phyloP scores from a whole-genome alignment of 768 basidiomycete genomes.

The Naganishia kalamii region DNA sequence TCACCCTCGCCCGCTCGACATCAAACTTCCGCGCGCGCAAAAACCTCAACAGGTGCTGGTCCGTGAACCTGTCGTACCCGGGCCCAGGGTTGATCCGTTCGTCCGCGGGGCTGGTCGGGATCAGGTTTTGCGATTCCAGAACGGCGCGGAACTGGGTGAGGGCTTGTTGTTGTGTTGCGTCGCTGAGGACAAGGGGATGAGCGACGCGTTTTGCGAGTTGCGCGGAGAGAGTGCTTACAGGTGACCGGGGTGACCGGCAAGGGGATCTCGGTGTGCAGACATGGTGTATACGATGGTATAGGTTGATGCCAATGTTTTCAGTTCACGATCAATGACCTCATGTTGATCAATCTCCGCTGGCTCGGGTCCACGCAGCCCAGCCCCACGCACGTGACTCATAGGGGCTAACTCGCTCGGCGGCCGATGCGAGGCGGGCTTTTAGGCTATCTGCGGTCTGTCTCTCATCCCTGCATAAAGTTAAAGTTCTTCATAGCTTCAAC shows the following conservation, averaged over 20 bases:
- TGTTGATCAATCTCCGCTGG: not conserved
- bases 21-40: constrained; percentile 91
- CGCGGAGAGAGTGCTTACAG: constrained; percentile 47
- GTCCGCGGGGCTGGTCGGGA: constrained; percentile 30
- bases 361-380: not conserved
- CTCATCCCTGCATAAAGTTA: no score
- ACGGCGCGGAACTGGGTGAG: constrained; percentile 59
- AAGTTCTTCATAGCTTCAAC: no score
- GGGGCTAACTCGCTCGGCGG: not conserved
- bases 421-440: no score
- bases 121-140: constrained; percentile 21
- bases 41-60: constrained; percentile 56
- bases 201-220: not conserved
- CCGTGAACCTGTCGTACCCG: constrained; percentile 45
- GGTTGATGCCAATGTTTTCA: not conserved
- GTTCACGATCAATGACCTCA: not conserved
- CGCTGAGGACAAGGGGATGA: constrained; percentile 22
- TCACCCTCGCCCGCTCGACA: constrained; percentile 67
- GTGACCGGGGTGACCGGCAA: constrained; percentile 73
- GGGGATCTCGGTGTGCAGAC: constrained; percentile 49
- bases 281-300: constrained; percentile 1
- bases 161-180: constrained; percentile 54
- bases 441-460: no score
- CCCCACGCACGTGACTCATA: not conserved
- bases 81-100: constrained; percentile 25